phyloP scores from a whole-genome alignment of 2,329 filamentous ascomycete genomes.

The Colletotrichum sansevieriae region DNA sequence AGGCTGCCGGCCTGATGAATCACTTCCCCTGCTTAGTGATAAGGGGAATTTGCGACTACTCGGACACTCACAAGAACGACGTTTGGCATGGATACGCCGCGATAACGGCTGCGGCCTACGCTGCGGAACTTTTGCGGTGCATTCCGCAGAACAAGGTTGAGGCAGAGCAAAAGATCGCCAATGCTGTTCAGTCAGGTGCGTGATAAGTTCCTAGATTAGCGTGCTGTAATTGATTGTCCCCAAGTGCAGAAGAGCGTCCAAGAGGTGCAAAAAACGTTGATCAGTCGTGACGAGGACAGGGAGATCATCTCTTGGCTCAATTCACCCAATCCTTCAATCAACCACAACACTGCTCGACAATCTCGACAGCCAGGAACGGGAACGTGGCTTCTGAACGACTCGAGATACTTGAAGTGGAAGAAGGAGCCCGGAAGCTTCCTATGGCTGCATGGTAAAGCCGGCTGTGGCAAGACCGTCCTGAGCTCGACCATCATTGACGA shows the following conservation, averaged over 20 bases:
- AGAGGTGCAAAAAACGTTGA: not conserved
- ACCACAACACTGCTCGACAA: not conserved
- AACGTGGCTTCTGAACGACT: not conserved
- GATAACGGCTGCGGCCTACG: constrained; percentile 49
- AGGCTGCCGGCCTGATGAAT: too few species aligned
- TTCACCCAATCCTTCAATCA: not conserved
- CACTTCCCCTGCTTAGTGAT: constrained; percentile 46
- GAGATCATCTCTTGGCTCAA: not conserved
- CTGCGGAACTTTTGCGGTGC: constrained; percentile 9
- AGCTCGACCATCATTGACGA: constrained; percentile 7
- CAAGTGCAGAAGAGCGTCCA: not conserved
- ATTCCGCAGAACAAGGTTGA: not conserved
- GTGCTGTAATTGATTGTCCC: not conserved
- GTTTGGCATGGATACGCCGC: constrained; percentile 53
- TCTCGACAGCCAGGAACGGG: not conserved
- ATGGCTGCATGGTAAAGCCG: not conserved
- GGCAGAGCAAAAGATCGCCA: constrained; percentile 1
- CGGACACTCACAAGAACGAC: constrained; percentile 55
- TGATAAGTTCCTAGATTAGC: too few species aligned
- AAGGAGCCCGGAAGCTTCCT: not conserved
- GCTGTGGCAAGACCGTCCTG: constrained; percentile 1
- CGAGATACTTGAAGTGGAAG: not conserved
- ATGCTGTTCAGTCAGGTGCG: not conserved
- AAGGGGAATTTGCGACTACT: constrained; percentile 56
- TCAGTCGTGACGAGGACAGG: too few species aligned